Percentiles rank a stretch among this genome's conserved stretches.
phyloP scores from a whole-genome alignment of 805 yeast genomes.

The Torulaspora maleeae region DNA sequence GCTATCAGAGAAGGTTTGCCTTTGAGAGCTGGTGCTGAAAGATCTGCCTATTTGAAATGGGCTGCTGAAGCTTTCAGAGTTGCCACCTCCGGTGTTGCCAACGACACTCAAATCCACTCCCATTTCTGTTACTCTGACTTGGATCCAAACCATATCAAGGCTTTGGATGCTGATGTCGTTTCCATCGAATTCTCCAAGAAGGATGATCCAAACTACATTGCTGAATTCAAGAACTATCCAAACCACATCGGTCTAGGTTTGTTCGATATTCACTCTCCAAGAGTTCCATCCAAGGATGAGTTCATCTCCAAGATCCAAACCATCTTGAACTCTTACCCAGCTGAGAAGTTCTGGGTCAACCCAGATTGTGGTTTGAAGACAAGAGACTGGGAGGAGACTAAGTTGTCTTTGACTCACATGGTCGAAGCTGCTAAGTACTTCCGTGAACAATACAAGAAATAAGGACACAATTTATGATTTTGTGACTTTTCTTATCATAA shows the following conservation, averaged over 20 bases:
- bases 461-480: constrained; percentile 11
- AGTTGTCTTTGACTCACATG: constrained; percentile 93
- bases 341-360: constrained; percentile 99
- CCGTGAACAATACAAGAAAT: constrained; percentile 55
- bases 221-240: constrained; percentile 97
- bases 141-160: constrained; percentile 99
- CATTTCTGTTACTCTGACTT: constrained; percentile 99
- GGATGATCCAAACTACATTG: constrained; percentile 97
- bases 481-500: constrained; percentile 6
- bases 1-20: constrained; percentile 99
- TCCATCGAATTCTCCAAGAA: constrained; percentile 99
- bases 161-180: constrained; percentile 98
- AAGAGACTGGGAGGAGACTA: constrained; percentile 99
- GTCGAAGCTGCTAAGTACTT: constrained; percentile 97
- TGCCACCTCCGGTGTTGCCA: constrained; percentile 95
- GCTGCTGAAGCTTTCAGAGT: constrained; percentile 99
- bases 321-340: constrained; percentile 95
- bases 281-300: constrained; percentile 97
- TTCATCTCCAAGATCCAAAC: constrained; percentile 89
- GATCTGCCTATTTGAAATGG: constrained; percentile 95
- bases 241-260: constrained; percentile 99
- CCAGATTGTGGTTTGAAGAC: constrained; percentile 99
- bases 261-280: constrained; percentile 99
- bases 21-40: constrained; percentile 94
- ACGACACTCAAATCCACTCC: constrained; percentile 96